A percentile compares a stretch with the other conserved stretches of the same genome.
phyloP scores from a whole-genome alignment of 331 rosid genomes.

The Dryas integrifolia region DNA sequence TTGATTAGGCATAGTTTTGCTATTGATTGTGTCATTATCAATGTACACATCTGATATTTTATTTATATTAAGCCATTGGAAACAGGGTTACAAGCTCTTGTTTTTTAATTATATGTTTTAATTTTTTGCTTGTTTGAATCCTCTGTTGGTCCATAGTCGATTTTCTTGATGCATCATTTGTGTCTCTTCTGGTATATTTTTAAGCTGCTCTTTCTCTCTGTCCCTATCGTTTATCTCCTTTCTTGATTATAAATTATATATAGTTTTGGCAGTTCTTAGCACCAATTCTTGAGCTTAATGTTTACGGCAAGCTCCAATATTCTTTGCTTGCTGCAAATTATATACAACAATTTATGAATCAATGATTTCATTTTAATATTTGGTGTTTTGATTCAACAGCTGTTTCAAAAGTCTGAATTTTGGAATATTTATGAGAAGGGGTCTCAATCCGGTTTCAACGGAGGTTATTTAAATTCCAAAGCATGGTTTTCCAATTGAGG shows the following conservation, averaged over 20 bases:
- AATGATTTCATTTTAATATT: constrained; percentile 23
- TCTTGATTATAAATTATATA: neutral
- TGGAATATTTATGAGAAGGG: constrained; percentile 13
- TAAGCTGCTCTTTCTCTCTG: neutral
- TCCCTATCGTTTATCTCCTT: neutral
- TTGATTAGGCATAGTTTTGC: constrained; percentile 17
- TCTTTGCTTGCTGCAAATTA: constrained; percentile 15
- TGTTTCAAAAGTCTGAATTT: constrained; percentile 13
- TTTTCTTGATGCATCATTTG: constrained; percentile 25
- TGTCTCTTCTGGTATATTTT: constrained; percentile 25
- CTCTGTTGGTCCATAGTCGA: constrained; percentile 19
- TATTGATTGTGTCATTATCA: constrained; percentile 7
- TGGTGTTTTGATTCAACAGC: constrained; percentile 52
- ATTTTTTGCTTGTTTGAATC: constrained; percentile 12
- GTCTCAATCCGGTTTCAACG: constrained; percentile 13
- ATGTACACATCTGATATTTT: neutral
- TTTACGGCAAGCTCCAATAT: constrained; percentile 20
- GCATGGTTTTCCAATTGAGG: constrained; percentile 14
- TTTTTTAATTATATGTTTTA: neutral
- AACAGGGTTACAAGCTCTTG: constrained; percentile 8
- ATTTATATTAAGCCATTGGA: constrained; percentile 6
- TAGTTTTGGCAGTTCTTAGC: constrained; percentile 18
- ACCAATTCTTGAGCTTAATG: constrained; percentile 12
- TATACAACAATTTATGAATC: constrained; percentile 6
- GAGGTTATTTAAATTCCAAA: neutral